Evolutionary conservation across 164 flowering plant species (phyloP).

Genomic region (Aristolochia contorta): DNA sequence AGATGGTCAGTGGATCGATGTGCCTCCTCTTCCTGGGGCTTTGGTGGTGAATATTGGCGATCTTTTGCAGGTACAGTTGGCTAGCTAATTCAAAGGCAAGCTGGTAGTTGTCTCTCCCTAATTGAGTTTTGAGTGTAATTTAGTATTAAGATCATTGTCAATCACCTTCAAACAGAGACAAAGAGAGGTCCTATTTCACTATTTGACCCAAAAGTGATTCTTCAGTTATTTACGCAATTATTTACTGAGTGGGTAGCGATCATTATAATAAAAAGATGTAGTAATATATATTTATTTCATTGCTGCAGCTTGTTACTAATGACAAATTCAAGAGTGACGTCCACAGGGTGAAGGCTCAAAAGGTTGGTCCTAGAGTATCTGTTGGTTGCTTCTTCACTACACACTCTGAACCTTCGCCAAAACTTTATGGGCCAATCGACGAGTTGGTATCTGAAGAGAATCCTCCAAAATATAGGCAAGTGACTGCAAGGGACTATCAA

Average conservation of each 20-base stretch:
- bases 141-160: background rate
- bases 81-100: background rate
- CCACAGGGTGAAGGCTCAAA: conserved; percentile 27
- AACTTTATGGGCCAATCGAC: conserved; percentile 15
- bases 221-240: too few species aligned
- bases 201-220: too few species aligned
- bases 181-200: too few species aligned
- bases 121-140: too few species aligned
- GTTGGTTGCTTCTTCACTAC: conserved; percentile 25
- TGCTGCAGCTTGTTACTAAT: conserved; percentile 27
- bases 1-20: conserved; percentile 16
- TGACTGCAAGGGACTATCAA: background rate
- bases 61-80: conserved; percentile 9
- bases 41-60: conserved; percentile 19
- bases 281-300: background rate
- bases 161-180: too few species aligned
- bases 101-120: too few species aligned
- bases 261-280: background rate
- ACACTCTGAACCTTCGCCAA: background rate
- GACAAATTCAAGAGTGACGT: conserved; percentile 21
- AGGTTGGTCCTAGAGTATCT: conserved; percentile 26
- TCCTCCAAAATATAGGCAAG: conserved; percentile 17
- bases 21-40: conserved; percentile 16
- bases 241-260: too few species aligned
- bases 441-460: conserved; percentile 16